Percentiles rank a stretch among this genome's conserved stretches.
Evolutionary conservation across 306 rosid genomes (phyloP).

Genomic region (Cicer arietinum): DNA sequence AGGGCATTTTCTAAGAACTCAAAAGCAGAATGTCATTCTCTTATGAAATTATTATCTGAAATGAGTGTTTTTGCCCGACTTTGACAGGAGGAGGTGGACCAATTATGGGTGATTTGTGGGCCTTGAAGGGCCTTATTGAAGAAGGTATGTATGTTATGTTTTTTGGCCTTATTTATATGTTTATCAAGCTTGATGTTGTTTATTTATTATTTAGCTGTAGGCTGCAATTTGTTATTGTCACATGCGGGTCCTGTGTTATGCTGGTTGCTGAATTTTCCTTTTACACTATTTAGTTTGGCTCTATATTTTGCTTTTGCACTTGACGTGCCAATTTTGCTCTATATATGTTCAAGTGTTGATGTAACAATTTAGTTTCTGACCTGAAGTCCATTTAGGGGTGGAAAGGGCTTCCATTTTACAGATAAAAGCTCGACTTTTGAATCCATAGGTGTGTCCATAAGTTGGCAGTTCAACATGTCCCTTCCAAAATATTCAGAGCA

Average conservation of each 20-base stretch:
- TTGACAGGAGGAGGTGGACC: constrained; percentile 94
- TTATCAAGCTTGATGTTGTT: constrained; percentile 23
- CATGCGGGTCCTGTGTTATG: constrained; percentile 26
- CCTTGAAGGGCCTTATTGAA: constrained; percentile 90
- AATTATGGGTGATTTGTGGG: constrained; percentile 99
- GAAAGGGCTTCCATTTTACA: constrained; percentile 13
- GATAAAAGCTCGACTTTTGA: not conserved
- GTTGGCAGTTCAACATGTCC: constrained; percentile 21
- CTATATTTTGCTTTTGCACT: not conserved
- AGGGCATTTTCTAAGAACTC: not conserved
- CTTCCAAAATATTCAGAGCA: not conserved
- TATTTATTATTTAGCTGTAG: constrained; percentile 6
- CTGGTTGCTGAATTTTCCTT: constrained; percentile 20
- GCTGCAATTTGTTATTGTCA: constrained; percentile 29
- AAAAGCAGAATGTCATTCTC: not conserved
- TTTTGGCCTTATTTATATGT: constrained; percentile 10
- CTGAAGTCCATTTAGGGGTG: not conserved
- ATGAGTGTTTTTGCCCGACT: constrained; percentile 40
- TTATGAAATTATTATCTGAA: constrained; percentile 43
- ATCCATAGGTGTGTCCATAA: constrained; percentile 10
- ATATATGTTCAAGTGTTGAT: not conserved
- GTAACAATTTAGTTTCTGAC: not conserved
- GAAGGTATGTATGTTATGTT: constrained; percentile 60
- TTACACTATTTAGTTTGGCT: not conserved
- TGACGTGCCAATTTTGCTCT: not conserved